Conservation (phyloP, 2,329 filamentous ascomycete genomes). For the Gremmenia infestans region DNA sequence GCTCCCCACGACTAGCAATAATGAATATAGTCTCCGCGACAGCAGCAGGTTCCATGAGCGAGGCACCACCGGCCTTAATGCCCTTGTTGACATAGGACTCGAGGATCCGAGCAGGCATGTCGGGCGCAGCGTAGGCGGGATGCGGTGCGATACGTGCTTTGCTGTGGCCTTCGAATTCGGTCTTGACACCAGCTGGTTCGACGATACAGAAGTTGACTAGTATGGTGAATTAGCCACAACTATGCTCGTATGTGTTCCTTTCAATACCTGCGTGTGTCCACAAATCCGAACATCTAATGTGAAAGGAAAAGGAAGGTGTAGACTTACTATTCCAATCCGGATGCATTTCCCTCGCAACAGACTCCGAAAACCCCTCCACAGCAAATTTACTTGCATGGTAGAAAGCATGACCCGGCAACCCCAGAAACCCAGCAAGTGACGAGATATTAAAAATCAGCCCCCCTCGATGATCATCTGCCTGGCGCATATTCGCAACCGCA, state of each 20-base stretch:
- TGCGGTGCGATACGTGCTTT: slow-evolving; percentile 22
- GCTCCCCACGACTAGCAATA: slow-evolving; percentile 18
- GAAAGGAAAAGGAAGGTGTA: slow-evolving; percentile 16
- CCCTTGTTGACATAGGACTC: slow-evolving; percentile 21
- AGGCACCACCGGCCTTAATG: slow-evolving; percentile 15
- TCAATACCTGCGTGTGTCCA: background rate
- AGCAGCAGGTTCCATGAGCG: slow-evolving; percentile 16
- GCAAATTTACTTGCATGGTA: slow-evolving; percentile 41
- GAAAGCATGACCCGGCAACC: slow-evolving; percentile 34
- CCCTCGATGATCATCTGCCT: slow-evolving; percentile 31
- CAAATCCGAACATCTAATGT: slow-evolving; percentile 5
- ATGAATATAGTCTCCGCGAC: slow-evolving; percentile 22
- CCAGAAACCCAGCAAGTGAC: slow-evolving; percentile 35
- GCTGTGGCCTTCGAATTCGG: slow-evolving; percentile 37
- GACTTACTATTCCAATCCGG: slow-evolving; percentile 34
- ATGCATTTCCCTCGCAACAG: slow-evolving; percentile 33
- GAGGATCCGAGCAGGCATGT: slow-evolving; percentile 31
- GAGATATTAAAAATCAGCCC: slow-evolving; percentile 39
- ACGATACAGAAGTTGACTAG: slow-evolving; percentile 37
- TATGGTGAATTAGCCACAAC: slow-evolving; percentile 33
- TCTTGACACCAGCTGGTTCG: slow-evolving; percentile 39
- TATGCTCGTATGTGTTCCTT: slow-evolving; percentile 3
- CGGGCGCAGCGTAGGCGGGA: slow-evolving; percentile 23
- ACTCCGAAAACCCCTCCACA: slow-evolving; percentile 35
- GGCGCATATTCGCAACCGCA: slow-evolving; percentile 37